These are phyloP conservation scores for Cavenderia fasciculata DNA, from an alignment of 78 protist species.

Conservation along the genomic window DNA sequence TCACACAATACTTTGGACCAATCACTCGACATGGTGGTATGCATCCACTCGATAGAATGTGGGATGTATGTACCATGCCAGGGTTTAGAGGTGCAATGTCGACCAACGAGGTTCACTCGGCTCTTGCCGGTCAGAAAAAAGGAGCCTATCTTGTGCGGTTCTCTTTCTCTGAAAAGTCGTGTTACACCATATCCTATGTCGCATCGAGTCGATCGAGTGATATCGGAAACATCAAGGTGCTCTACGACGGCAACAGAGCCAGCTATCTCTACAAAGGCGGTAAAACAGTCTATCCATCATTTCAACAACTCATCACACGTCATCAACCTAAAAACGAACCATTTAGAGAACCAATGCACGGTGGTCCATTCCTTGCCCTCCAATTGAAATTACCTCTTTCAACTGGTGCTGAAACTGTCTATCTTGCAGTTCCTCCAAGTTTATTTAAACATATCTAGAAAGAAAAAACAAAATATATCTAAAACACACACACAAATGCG, in stretches of 20 bases:
- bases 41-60: not conserved
- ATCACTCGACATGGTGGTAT: not conserved
- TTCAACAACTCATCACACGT: not conserved
- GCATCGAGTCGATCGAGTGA: not conserved
- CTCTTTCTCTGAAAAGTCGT: not conserved
- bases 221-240: not conserved
- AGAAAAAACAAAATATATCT: no score
- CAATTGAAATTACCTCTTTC: no score
- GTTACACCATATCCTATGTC: not conserved
- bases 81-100: not conserved
- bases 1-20: not conserved
- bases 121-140: not conserved
- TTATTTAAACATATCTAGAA: no score
- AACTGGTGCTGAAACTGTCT: no score
- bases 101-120: not conserved
- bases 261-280: not conserved
- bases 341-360: no score
- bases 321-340: no score
- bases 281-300: not conserved
- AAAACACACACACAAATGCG: no score
- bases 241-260: not conserved
- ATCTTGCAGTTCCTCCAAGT: no score
- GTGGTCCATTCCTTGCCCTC: no score
- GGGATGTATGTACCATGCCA: not conserved
- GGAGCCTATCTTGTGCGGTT: not conserved